Conservation (phyloP, 768 basidiomycete genomes). For the Ramaria rubella region DNA sequence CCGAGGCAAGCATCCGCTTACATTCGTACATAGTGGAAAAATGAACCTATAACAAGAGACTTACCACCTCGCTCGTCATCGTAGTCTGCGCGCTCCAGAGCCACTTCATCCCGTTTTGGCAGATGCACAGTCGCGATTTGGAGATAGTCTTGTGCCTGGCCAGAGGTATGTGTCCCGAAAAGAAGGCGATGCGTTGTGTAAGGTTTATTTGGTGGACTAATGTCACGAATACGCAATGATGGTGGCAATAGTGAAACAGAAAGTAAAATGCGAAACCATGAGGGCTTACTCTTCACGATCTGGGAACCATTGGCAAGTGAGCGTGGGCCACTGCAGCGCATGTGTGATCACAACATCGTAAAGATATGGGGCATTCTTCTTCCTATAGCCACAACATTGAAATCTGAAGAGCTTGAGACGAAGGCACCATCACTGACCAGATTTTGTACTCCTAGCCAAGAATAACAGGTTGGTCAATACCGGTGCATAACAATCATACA, state of each 20-base stretch:
- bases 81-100: slow-evolving; percentile 70
- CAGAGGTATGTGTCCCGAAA: slow-evolving; percentile 95
- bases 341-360: slow-evolving; percentile 98
- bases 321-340: slow-evolving; percentile 94
- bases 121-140: slow-evolving; percentile 94
- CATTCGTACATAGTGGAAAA: no score
- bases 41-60: slow-evolving; percentile 6
- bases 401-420: not conserved
- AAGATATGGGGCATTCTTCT: slow-evolving; percentile 95
- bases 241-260: not conserved
- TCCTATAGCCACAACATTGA: slow-evolving; percentile 43
- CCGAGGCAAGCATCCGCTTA: no score
- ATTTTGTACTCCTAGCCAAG: slow-evolving; percentile 79
- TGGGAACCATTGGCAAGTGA: slow-evolving; percentile 99
- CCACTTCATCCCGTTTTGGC: slow-evolving; percentile 70
- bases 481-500: not conserved
- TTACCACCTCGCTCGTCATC: slow-evolving; percentile 79
- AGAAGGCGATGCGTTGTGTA: slow-evolving; percentile 92
- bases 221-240: not conserved
- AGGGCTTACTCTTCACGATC: slow-evolving; percentile 82
- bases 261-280: not conserved
- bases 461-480: not conserved
- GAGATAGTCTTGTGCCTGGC: slow-evolving; percentile 88
- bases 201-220: slow-evolving; percentile 85
- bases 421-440: slow-evolving; percentile 46